Base-by-base conservation (phyloP, 139 green algal species). In the Dunaliella primolecta region DNA sequence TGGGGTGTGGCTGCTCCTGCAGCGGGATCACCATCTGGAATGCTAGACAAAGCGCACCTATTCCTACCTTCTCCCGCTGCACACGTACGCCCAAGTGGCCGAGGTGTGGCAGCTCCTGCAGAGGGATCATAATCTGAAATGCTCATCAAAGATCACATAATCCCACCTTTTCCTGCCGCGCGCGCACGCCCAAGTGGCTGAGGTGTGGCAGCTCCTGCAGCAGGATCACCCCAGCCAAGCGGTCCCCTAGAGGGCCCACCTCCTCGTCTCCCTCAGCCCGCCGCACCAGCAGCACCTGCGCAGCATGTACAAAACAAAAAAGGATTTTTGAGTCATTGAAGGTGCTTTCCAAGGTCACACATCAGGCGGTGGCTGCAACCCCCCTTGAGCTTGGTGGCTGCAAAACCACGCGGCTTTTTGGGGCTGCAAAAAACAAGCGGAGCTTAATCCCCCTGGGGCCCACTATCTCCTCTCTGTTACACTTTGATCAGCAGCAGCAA, bases 211-310 rank as follows among this genome's bases (percentile, higher is more conserved):
- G 90, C 84, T 96, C 93, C 77, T 98, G 96, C 30, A 81, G 78
- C 80, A 99, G 91, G 55, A 99, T 87, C 64, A 99, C 76, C 25
- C 15, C 96, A 91, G 34, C 91, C 88, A 38, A 93, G 91, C 35
- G 80, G 36, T 29, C 84, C 31, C 78, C 83, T 46, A 91, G 84
- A 30, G 88, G 84, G 0, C 88, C 88, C 79, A 99, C 92, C 91
- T 99, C 97, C 92, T 99, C 97, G 81, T 99, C 97, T 2, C 97
- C 97, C 0, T 91, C 91, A 23, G 97, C 97, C 1, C 75, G 35
- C 3, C 86, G 80, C 37, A 97, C 91, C 35, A 97, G 82, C 84
- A 97, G 88, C 36, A 98, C 86, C 75, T 85, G 34, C 15, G 71
- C 1, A 2, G 55, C 20, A 80, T n/a, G 56, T n/a, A 23, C 20